Percentiles rank a stretch among this genome's conserved stretches.
These are phyloP conservation scores for Medicago lupulina DNA, from an alignment of 306 rosid species.

Conservation along the genomic window DNA sequence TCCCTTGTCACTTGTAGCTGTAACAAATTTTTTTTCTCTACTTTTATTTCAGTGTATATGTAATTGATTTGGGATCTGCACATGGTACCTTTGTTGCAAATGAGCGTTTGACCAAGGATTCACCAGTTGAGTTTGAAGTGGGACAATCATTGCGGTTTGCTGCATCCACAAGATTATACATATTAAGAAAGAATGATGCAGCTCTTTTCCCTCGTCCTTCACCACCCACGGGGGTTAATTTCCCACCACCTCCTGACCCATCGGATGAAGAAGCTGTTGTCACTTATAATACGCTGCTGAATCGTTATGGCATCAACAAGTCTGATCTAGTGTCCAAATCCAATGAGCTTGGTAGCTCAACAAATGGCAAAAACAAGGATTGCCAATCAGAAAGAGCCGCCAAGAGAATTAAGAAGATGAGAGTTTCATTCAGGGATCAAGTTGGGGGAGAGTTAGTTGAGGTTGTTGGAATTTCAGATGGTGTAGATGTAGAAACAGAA, in stretches of 20 bases:
- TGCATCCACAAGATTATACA: slow-evolving; percentile 85
- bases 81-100: slow-evolving; percentile 99
- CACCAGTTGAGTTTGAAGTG: slow-evolving; percentile 90
- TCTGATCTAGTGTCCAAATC: slow-evolving; percentile 56
- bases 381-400: slow-evolving; percentile 63
- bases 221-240: slow-evolving; percentile 62
- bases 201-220: slow-evolving; percentile 88
- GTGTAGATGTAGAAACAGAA: slow-evolving; percentile 91
- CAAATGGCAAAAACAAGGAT: slow-evolving; percentile 46
- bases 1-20: not conserved
- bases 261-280: slow-evolving; percentile 92
- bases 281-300: slow-evolving; percentile 81
- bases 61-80: slow-evolving; percentile 96
- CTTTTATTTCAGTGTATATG: slow-evolving; percentile 74
- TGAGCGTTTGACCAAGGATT: slow-evolving; percentile 90
- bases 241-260: slow-evolving; percentile 90
- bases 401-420: slow-evolving; percentile 73
- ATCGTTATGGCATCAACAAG: slow-evolving; percentile 80
- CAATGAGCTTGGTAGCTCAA: slow-evolving; percentile 47
- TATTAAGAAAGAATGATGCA: slow-evolving; percentile 80
- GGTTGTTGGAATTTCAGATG: slow-evolving; percentile 93
- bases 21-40: no score
- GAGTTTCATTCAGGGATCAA: slow-evolving; percentile 93
- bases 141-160: slow-evolving; percentile 98
- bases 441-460: slow-evolving; percentile 92